These are phyloP conservation scores for Monilinia laxa DNA, from an alignment of 2,329 filamentous ascomycete species.

Conservation along the genomic window DNA sequence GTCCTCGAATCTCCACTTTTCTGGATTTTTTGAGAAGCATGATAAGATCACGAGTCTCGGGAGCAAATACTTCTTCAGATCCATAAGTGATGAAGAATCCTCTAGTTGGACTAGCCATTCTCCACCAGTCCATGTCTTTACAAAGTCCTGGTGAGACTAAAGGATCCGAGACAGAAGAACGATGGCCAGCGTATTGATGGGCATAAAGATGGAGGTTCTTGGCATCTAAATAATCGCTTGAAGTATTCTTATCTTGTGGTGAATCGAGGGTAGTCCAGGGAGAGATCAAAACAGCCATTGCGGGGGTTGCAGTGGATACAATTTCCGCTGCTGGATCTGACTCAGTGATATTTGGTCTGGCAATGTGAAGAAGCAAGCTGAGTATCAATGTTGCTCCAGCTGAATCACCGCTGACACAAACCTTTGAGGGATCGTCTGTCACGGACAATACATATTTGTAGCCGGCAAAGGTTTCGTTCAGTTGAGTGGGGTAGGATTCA, in stretches of 20 bases:
- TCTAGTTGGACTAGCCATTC: slow-evolving; percentile 59
- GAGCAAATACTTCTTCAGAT: slow-evolving; percentile 73
- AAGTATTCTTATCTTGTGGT: slow-evolving; percentile 63
- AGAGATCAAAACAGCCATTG: slow-evolving; percentile 70
- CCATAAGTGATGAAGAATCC: slow-evolving; percentile 74
- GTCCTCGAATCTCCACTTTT: slow-evolving; percentile 41
- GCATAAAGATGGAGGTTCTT: slow-evolving; percentile 68
- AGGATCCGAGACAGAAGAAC: slow-evolving; percentile 52
- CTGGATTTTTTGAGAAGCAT: slow-evolving; percentile 53
- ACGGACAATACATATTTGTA: slow-evolving; percentile 68
- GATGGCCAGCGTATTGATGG: slow-evolving; percentile 61
- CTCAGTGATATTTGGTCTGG: slow-evolving; percentile 30
- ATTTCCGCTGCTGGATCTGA: slow-evolving; percentile 1
- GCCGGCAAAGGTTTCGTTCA: slow-evolving; percentile 66
- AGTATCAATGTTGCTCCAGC: slow-evolving; percentile 74
- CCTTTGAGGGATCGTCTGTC: slow-evolving; percentile 54
- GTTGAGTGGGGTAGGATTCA: slow-evolving; percentile 68
- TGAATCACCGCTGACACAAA: slow-evolving; percentile 76
- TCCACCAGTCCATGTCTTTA: slow-evolving; percentile 65
- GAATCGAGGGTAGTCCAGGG: slow-evolving; percentile 78
- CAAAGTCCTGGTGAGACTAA: slow-evolving; percentile 71
- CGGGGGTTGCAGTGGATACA: slow-evolving; percentile 43
- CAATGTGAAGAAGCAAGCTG: slow-evolving; percentile 68
- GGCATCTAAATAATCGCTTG: slow-evolving; percentile 72
- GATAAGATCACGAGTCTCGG: slow-evolving; percentile 64